Evolutionary conservation across 1,284 basidiomycete species (phyloP).

Genomic region (Papiliotrema flavescens): DNA sequence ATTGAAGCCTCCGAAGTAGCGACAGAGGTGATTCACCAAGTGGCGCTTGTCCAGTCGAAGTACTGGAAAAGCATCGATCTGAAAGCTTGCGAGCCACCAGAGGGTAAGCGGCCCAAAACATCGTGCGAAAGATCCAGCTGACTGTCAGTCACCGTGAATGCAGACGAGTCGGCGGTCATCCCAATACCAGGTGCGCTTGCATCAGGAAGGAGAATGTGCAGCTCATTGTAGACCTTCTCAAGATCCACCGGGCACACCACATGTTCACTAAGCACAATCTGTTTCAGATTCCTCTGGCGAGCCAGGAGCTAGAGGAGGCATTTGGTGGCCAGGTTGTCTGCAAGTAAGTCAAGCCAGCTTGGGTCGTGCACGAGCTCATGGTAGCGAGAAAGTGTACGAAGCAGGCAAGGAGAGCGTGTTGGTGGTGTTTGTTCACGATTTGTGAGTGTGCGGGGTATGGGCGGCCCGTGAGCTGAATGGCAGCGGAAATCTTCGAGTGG

Average conservation of each 20-base stretch:
- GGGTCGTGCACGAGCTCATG: neutral
- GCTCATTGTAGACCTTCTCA: constrained; percentile 60
- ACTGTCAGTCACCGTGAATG: constrained; percentile 1
- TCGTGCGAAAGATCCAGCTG: neutral
- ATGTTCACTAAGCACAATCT: constrained; percentile 69
- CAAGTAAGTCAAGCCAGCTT: constrained; percentile 60
- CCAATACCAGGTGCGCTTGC: constrained; percentile 25
- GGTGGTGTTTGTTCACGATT: constrained; percentile 4
- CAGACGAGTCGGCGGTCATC: constrained; percentile 15
- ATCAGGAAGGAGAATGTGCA: constrained; percentile 12
- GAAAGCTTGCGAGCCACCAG: constrained; percentile 70
- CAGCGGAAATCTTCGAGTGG: constrained; percentile 79
- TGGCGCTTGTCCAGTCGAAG: constrained; percentile 78
- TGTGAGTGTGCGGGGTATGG: neutral
- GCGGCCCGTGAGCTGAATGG: neutral
- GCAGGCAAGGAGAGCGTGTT: constrained; percentile 50
- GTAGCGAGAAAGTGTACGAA: constrained; percentile 52
- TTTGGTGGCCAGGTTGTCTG: constrained; percentile 78
- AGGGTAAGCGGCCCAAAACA: constrained; percentile 22
- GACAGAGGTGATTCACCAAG: constrained; percentile 81
- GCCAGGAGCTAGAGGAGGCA: constrained; percentile 60
- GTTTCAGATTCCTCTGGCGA: constrained; percentile 73
- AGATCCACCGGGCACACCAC: constrained; percentile 74
- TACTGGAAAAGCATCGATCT: constrained; percentile 85
- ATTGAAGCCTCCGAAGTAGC: constrained; percentile 71